phyloP scores from a whole-genome alignment of 768 basidiomycete species.

The Boletus sp. region DNA sequence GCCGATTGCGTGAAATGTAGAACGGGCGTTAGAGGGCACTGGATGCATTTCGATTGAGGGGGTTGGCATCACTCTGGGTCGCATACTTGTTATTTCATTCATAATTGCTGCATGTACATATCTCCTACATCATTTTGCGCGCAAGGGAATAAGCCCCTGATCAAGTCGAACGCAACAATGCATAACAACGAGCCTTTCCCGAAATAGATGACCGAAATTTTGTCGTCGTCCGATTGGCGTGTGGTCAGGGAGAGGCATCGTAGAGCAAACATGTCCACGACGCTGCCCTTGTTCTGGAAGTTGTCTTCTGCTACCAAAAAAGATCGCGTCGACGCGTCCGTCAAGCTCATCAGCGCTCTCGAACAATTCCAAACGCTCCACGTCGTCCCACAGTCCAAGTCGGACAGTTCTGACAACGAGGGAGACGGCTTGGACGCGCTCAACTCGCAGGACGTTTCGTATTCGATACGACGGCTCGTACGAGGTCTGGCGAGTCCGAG shows the following conservation, averaged over 20 bases:
- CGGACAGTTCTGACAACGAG: constrained; percentile 40
- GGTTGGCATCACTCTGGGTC: not conserved
- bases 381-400: constrained; percentile 44
- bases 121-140: not conserved
- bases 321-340: constrained; percentile 81
- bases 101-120: constrained; percentile 1
- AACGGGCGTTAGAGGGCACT: constrained; percentile 67
- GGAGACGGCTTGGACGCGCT: constrained; percentile 58
- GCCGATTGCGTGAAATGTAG: constrained; percentile 67
- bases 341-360: constrained; percentile 75
- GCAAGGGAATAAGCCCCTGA: not conserved
- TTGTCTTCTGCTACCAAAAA: constrained; percentile 79
- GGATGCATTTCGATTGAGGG: constrained; percentile 60
- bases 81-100: constrained; percentile 2
- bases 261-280: constrained; percentile 62
- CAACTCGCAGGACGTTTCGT: constrained; percentile 90
- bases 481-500: constrained; percentile 88
- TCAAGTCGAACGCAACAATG: constrained; percentile 13
- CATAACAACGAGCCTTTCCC: constrained; percentile 25
- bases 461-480: constrained; percentile 84
- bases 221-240: not conserved
- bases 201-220: constrained; percentile 9
- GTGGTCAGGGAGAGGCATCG: too few relatives aligned
- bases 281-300: constrained; percentile 92
- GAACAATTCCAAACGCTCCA: constrained; percentile 82